A percentile compares a stretch with the other conserved stretches of the same genome.
phyloP scores from a whole-genome alignment of 345 rosid genomes.

The Laguncularia racemosa region DNA sequence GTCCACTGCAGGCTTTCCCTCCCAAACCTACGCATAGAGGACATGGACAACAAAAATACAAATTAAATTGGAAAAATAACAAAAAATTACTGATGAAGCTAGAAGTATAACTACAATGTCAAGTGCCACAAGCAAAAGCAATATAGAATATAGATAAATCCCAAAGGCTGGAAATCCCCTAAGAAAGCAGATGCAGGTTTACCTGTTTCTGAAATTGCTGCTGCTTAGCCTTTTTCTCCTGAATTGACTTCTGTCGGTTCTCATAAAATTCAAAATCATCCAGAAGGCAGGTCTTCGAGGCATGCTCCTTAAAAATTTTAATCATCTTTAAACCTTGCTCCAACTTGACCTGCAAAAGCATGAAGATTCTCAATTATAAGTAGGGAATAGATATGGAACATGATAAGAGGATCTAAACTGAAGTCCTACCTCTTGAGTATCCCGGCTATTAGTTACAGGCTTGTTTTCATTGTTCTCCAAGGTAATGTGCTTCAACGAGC shows the following conservation, averaged over 20 bases:
- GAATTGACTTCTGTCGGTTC: conserved; percentile 64
- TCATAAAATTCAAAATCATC: conserved; percentile 91
- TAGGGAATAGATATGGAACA: not conserved
- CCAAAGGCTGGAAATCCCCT: not conserved
- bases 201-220: conserved; percentile 63
- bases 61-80: not conserved
- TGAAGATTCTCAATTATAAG: not conserved
- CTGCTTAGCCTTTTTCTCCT: conserved; percentile 81
- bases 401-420: not conserved
- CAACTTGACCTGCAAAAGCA: conserved; percentile 43
- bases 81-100: not conserved
- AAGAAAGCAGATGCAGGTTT: not conserved
- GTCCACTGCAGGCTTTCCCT: conserved; percentile 6
- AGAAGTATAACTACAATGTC: not conserved
- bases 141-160: not conserved
- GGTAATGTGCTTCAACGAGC: conserved; percentile 77
- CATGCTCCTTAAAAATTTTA: conserved; percentile 77
- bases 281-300: conserved; percentile 69
- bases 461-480: conserved; percentile 95
- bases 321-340: conserved; percentile 72
- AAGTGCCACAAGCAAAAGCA: not conserved
- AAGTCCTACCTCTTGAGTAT: conserved; percentile 73
- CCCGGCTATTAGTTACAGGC: conserved; percentile 92
- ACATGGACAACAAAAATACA: not conserved
- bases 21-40: conserved; percentile 5